Base-by-base conservation (phyloP, 2,329 filamentous ascomycete species). In the Calonectria leucothoes region DNA sequence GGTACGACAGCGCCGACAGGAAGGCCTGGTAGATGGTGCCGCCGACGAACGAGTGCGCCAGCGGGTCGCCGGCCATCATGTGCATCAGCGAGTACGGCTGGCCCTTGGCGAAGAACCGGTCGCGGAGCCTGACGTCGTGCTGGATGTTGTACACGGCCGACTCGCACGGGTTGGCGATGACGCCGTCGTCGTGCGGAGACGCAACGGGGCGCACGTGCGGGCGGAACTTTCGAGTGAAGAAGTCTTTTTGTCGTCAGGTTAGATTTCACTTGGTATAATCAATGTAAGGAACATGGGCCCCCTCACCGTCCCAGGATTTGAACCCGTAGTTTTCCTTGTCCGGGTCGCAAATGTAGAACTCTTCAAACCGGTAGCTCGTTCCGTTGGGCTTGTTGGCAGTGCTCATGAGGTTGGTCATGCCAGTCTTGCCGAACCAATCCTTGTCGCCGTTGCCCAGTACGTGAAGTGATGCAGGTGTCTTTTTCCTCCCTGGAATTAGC, bases 11-110 rank as follows among this genome's bases (percentile, higher is more conserved):
- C 0, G 92, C 90, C 10, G 88, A 92, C 4, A 95, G 84, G 80
- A 93, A 94, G 0, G 92, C 93, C 79, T 95, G 93, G 82, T 94
- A 94, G 33, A 94, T 85, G 0, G 91, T 94, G 1, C 91, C 93
- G 7, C 90, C 90, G 0, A 86, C 88, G 76, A 94, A 94, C 1
- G 89, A 79, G 10, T 85, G 77, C 0, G 90, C 85, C 1, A 91
- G 81, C 0, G 85, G 79, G 76, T 93, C 90, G 77, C 90, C 84
- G 0, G 85, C 88, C 4, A 94, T 85, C 91, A 94, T 93, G 80
- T 93, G 90, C 2, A 85, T 77, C 23, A 93, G 82, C 0, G 91
- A 93, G 83, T 94, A 94, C 0, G 92, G 91, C 82, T 94, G 92
- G 11, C 88, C 89, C 81, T 94, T 95, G 79, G 92, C 86, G 89